Evolutionary conservation across 208 protist genomes (phyloP), one percentile per base, ranked within the genome.

Genomic region (Porcisia deanei): DNA sequence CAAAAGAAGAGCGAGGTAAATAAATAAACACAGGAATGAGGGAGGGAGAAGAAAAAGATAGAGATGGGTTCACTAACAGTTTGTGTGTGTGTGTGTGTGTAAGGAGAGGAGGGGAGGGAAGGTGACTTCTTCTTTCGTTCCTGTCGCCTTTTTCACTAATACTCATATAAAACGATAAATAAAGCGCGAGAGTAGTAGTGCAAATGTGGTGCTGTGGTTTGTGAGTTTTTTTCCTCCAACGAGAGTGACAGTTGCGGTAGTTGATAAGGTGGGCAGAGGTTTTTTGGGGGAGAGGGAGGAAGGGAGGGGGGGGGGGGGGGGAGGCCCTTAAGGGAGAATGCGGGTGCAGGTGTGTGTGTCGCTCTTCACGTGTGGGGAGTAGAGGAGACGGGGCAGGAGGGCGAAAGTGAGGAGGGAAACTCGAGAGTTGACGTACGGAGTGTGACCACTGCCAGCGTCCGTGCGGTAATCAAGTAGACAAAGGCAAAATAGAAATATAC

Each of bases 341-440:
- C 47, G 47, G 47, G 18, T 61, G 3, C 30, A n/a, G n/a, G 30
- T 30, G 30, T 30, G 30, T 22, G 57, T 8, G 18, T 22, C n/a
- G 7, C 25, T 61, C 18, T 22, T 22, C n/a, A 34, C 7, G n/a
- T 22, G 57, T 22, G 7, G 30, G 30, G 30, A 30, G 7, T 61
- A 22, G 18, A 34, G 57, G 47, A 25, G n/a, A 7, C 10, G 20
- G n/a, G 57, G 57, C 30, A 14, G 57, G 25, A 68, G 41, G 41
- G n/a, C 8, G 41, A 68, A 16, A 68, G 54, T 5, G 63, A 49
- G 14, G 55, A 73, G 52, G 54, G 16, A 73, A 63, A 53, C 41
- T 18, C 25, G 55, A 64, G 69, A 73, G 47, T 9, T 54, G 25
- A 41, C 34, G 66, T 57, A 71, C 66, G n/a, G 66, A n/a, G 66